Evolutionary conservation across 306 rosid genomes (phyloP), one percentile per base, ranked within the genome.

Genomic region (Amphicarpaea edgeworthii): DNA sequence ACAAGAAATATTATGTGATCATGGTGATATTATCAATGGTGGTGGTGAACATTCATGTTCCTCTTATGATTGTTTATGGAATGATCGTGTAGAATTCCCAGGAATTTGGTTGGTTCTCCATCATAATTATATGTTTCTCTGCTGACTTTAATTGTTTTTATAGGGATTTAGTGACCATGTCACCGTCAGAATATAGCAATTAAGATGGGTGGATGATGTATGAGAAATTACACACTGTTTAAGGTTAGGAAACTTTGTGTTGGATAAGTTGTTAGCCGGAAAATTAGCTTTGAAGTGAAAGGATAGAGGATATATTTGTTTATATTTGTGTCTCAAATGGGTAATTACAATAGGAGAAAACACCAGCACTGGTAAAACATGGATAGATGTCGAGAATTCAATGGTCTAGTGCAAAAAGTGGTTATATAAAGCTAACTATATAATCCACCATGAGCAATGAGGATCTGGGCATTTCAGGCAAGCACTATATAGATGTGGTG

Each of bases 391-490:
- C 24, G n/a, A 75, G 61, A 77, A 68, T 16, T 38, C 73, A 55
- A 65, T 20, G 42, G 72, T 70, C 57, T 32, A 50, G 76, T 64
- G 70, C 34, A 12, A 72, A 73, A 20, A 62, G 37, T 82, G 79
- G 79, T 84, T 72, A 2, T 67, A 50, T 64, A 76, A 75, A 81
- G 47, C 80, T 74, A 37, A 53, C 73, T 68, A 68, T 81, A 69
- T 72, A 12, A 67, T 74, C 84, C 82, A 79, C 45, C 85, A 96
- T 96, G 99, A 87, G 59, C 77, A 69, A 83, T 83, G 91, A 87
- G 89, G 85, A 75, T 79, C 85, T 84, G 12, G 73, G 83, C 26
- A 78, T 78, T 68, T 81, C 82, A 46, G 74, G 86, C 73, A 76
- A 78, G 24, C 79, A 37, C 47, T 72, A 67, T 68, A 80, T 58